phyloP scores from a whole-genome alignment of 768 basidiomycete species.

The Leccinum variicolor region DNA sequence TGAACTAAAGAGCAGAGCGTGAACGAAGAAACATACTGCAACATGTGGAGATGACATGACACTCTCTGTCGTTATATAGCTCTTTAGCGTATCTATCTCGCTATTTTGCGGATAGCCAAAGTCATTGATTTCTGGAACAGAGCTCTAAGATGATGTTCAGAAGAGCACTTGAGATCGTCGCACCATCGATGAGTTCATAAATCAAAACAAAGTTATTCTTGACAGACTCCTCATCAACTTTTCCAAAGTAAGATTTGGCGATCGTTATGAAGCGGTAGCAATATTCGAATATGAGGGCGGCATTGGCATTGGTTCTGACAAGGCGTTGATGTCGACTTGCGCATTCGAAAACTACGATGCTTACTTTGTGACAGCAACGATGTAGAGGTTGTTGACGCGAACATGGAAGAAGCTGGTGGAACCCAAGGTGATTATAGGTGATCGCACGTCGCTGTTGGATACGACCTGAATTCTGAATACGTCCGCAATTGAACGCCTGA shows the following conservation, averaged over 20 bases:
- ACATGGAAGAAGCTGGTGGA: conserved; percentile 99
- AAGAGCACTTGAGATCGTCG: conserved; percentile 12
- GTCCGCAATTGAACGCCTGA: conserved; percentile 92
- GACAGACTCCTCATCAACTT: conserved; percentile 95
- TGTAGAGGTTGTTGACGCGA: conserved; percentile 90
- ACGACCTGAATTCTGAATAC: conserved; percentile 99
- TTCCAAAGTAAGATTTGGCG: conserved; percentile 94
- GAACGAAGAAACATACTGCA: conserved; percentile 48
- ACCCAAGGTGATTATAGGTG: conserved; percentile 95
- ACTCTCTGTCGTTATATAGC: conserved; percentile 97
- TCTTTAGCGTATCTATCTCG: conserved; percentile 95
- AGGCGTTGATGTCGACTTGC: not conserved
- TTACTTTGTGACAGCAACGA: conserved; percentile 94
- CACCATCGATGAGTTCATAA: conserved; percentile 97
- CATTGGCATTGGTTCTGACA: conserved; percentile 89
- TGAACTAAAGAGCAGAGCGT: conserved; percentile 1
- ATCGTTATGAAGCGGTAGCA: conserved; percentile 96
- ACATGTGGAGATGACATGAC: conserved; percentile 84
- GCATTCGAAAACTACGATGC: conserved; percentile 18
- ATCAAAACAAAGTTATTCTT: conserved; percentile 99
- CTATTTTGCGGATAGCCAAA: conserved; percentile 99
- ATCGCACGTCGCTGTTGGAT: conserved; percentile 94
- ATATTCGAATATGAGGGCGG: conserved; percentile 97
- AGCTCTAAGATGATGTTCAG: conserved; percentile 3
- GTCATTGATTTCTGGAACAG: conserved; percentile 84